Base-by-base conservation (phyloP, 352 stramenopile genomes). In the Phytophthora capsici region DNA sequence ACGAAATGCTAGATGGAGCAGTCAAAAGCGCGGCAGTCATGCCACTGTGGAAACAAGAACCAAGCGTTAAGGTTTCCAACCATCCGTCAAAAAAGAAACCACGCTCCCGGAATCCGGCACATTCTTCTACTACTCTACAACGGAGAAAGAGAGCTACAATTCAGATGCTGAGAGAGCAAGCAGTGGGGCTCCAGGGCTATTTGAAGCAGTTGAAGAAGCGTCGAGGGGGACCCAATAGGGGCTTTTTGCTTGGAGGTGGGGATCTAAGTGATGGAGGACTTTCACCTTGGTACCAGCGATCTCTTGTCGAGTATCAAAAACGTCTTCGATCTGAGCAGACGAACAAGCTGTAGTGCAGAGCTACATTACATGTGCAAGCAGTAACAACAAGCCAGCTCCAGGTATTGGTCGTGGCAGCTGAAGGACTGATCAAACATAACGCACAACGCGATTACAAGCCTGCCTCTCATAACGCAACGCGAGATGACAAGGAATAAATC, bases 101-200 rank as follows among this genome's bases (percentile, higher is more conserved):
- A 14, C 32, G 54, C 8, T 13, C 48, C 12, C 54, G 23, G n/a
- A 37, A 8, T 19, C 16, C 43, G 26, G 41, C 57, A 10, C 43
- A 34, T 16, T 44, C 63, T 16, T 71, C 63, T 1, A 67, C 63
- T 14, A 13, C 28, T 4, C 43, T 63, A 13, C 57, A 72, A 23
- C 63, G 57, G 22, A 43, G 38, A 2, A 51, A 30, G 14, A 71
- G 62, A 20, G 34, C 34, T n/a, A 57, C 59, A 40, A 67, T 71
- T 7, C 40, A 28, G 43, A 53, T 38, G 14, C 51, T 71, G 6
- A 51, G 51, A 3, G 57, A 67, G 19, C 43, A 62, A 59, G 44
- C 40, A 1, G 38, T 20, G 3, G 44, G 60, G 28, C 45, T 72
- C 38, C 30, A 67, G n/a, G 48, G 41, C 6, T 54, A 57, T 7